phyloP scores from a whole-genome alignment of 2,329 filamentous ascomycete species.

The Fusarium sp. region DNA sequence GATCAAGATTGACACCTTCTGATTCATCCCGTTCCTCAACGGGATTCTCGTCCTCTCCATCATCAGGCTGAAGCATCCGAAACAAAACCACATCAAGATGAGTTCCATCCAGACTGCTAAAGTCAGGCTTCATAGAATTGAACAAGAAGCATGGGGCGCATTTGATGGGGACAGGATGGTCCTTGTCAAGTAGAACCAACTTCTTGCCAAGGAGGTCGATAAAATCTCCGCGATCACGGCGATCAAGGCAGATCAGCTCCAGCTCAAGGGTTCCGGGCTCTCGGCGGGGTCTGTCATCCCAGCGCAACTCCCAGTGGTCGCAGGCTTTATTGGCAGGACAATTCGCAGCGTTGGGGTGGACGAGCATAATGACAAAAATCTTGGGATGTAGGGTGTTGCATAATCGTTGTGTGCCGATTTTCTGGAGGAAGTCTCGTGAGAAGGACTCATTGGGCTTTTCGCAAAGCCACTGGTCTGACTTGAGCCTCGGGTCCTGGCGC shows the following conservation, averaged over 20 bases:
- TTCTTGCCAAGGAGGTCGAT: fast-evolving
- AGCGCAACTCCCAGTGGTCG: not conserved
- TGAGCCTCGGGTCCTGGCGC: not conserved
- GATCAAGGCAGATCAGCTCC: not conserved
- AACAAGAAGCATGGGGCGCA: not conserved
- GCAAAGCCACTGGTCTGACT: not conserved
- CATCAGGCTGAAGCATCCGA: not conserved
- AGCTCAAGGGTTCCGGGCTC: not conserved
- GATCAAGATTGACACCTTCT: not conserved
- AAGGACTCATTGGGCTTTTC: not conserved
- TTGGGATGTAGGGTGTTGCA: not conserved
- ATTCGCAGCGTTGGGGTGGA: not conserved
- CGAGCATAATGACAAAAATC: not conserved
- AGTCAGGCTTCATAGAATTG: not conserved
- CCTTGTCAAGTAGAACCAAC: not conserved
- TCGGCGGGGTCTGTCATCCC: not conserved
- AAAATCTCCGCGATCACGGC: not conserved
- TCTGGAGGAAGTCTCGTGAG: not conserved
- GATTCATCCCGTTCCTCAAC: not conserved
- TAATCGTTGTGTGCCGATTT: not conserved
- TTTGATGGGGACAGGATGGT: not conserved
- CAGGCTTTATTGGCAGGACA: not conserved
- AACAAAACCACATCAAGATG: not conserved
- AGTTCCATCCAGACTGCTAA: not conserved
- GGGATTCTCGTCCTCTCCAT: not conserved